These are phyloP conservation scores for Schoenoplectus triqueter DNA, from an alignment of 202 grass and related monocot species.

Conservation along the genomic window DNA sequence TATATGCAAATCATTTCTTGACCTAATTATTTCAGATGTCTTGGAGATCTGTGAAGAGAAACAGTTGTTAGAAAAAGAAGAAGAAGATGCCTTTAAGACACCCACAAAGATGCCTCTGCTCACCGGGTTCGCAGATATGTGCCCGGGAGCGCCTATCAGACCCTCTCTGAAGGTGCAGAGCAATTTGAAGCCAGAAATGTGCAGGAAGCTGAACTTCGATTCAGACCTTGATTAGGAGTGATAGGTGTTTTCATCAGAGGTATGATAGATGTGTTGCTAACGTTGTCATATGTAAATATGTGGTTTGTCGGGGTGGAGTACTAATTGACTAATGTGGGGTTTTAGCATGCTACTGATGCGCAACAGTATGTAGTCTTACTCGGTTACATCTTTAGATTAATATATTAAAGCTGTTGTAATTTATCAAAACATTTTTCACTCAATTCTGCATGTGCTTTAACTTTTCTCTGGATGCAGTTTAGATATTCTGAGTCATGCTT, in stretches of 20 bases:
- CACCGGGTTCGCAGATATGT: slow-evolving; percentile 55
- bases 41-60: slow-evolving; percentile 41
- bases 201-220: slow-evolving; percentile 69
- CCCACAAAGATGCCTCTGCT: slow-evolving; percentile 25
- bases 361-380: not conserved
- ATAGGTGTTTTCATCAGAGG: not conserved
- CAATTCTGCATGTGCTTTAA: no score
- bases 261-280: slow-evolving; percentile 9
- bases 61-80: not conserved
- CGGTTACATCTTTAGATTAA: slow-evolving; percentile 3
- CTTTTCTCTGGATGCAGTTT: no score
- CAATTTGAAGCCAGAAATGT: slow-evolving; percentile 50
- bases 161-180: slow-evolving; percentile 44
- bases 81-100: slow-evolving; percentile 31
- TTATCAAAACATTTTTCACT: no score
- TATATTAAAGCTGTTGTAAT: not conserved
- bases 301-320: not conserved
- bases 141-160: slow-evolving; percentile 50
- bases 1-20: slow-evolving; percentile 65
- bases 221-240: slow-evolving; percentile 18
- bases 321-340: slow-evolving; percentile 22
- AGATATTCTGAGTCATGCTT: no score
- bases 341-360: not conserved
- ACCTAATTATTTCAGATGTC: slow-evolving; percentile 59
- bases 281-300: slow-evolving; percentile 29